These are phyloP conservation scores for Monilinia vaccinii-corymbosi DNA, from an alignment of 2,329 filamentous ascomycete species.

Conservation along the genomic window DNA sequence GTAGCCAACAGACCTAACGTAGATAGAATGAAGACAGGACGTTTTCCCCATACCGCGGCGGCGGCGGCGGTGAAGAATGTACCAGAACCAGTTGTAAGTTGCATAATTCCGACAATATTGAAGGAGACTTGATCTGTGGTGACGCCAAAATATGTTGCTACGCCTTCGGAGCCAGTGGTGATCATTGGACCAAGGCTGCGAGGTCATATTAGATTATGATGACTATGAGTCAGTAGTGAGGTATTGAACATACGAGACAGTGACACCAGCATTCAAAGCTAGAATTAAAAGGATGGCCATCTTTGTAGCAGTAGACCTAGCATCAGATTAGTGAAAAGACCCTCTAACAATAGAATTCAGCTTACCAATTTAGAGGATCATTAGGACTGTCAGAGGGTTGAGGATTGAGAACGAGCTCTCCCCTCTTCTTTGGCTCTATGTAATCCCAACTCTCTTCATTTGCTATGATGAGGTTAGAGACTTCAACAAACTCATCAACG, in stretches of 20 bases:
- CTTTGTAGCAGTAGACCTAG: conserved; percentile 18
- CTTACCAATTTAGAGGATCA: conserved; percentile 42
- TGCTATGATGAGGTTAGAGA: conserved; percentile 10
- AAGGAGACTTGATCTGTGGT: conserved; percentile 32
- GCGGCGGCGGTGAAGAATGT: conserved; percentile 36
- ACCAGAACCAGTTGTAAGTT: conserved; percentile 34
- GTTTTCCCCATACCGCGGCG: conserved; percentile 30
- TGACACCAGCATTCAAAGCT: conserved; percentile 25
- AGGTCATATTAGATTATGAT: conserved; percentile 1
- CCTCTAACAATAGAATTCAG: conserved; percentile 22
- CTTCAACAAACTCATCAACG: not conserved
- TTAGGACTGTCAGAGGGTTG: conserved; percentile 44
- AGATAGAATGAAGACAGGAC: conserved; percentile 27
- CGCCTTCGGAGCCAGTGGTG: conserved; percentile 31
- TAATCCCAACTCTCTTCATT: conserved; percentile 20
- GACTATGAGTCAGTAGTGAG: conserved; percentile 12
- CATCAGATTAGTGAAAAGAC: not conserved
- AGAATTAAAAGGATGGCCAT: conserved; percentile 23
- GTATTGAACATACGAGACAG: conserved; percentile 17
- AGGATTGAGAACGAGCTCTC: conserved; percentile 43
- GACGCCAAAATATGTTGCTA: conserved; percentile 31
- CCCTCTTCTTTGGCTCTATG: conserved; percentile 31
- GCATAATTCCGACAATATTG: conserved; percentile 29
- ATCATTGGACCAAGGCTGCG: conserved; percentile 34
- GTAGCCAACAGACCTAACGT: conserved; percentile 30